Conservation (phyloP, 2,329 filamentous ascomycete species). For the Truncatella angustata region DNA sequence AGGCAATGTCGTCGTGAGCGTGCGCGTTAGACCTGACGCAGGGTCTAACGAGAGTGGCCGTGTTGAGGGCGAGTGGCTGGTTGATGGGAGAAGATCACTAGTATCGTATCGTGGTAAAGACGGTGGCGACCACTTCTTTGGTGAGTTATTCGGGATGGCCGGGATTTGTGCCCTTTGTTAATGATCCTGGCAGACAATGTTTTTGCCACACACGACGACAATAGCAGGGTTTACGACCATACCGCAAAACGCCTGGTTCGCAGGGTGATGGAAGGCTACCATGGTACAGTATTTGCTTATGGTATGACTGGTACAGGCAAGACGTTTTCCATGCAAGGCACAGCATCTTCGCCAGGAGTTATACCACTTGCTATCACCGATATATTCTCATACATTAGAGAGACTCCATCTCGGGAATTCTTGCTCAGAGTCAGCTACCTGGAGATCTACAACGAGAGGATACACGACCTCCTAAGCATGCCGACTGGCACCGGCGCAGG, state of each 20-base stretch:
- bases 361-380: slow-evolving; percentile 97
- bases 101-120: slow-evolving; percentile 86
- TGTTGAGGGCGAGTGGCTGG: slow-evolving; percentile 82
- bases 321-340: slow-evolving; percentile 99
- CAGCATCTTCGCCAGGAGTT: slow-evolving; percentile 89
- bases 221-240: slow-evolving; percentile 91
- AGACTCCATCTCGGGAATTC: slow-evolving; percentile 93
- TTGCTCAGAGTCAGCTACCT: slow-evolving; percentile 94
- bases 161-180: too few species aligned
- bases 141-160: too few species aligned
- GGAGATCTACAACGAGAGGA: slow-evolving; percentile 98
- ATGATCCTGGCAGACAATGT: slow-evolving; percentile 99
- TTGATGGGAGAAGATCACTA: slow-evolving; percentile 79
- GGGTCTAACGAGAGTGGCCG: slow-evolving; percentile 57
- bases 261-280: slow-evolving; percentile 98
- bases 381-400: slow-evolving; percentile 98
- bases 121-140: slow-evolving; percentile 89
- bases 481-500: slow-evolving; percentile 57
- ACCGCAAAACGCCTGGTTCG: slow-evolving; percentile 91
- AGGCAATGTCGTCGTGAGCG: slow-evolving; percentile 94
- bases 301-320: slow-evolving; percentile 99
- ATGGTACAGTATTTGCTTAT: slow-evolving; percentile 97
- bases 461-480: slow-evolving; percentile 87
- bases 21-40: slow-evolving; percentile 84
- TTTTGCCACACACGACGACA: slow-evolving; percentile 90